phyloP scores from a whole-genome alignment of 257 asterid species.

The Rauvolfia tetraphylla region DNA sequence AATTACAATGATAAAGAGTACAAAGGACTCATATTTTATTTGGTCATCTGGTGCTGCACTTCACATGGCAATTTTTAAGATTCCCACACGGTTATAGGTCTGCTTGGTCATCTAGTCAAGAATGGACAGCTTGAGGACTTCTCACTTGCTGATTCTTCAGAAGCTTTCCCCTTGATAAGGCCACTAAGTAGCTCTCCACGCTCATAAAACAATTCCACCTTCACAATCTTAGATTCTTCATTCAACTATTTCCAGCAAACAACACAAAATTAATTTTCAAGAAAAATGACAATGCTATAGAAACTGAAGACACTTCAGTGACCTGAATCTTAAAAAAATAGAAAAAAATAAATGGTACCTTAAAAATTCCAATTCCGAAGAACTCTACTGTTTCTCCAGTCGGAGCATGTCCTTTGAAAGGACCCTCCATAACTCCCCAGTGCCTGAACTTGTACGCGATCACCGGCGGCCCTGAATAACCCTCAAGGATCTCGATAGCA shows the following conservation, averaged over 20 bases:
- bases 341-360: slow-evolving; percentile 32
- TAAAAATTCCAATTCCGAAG: slow-evolving; percentile 40
- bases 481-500: slow-evolving; percentile 58
- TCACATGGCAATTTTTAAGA: no score
- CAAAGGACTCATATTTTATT: neutral
- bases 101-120: slow-evolving; percentile 19
- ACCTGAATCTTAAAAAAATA: no score
- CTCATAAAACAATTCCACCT: slow-evolving; percentile 50
- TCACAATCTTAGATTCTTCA: slow-evolving; percentile 50
- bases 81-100: neutral
- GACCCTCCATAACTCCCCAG: slow-evolving; percentile 74
- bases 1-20: neutral
- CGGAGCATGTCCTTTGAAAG: slow-evolving; percentile 51
- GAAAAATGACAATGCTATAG: no score
- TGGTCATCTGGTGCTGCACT: no score
- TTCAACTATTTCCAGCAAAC: slow-evolving; percentile 35
- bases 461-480: slow-evolving; percentile 68
- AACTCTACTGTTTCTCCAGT: slow-evolving; percentile 62
- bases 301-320: no score
- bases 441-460: slow-evolving; percentile 70
- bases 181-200: slow-evolving; percentile 57
- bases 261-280: no score
- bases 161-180: slow-evolving; percentile 40
- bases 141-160: slow-evolving; percentile 13
- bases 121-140: slow-evolving; percentile 45